Percentiles rank a stretch among this genome's conserved stretches.
These are phyloP conservation scores for Fusarium buxicola DNA, from an alignment of 2,329 filamentous ascomycete genomes.

Conservation along the genomic window DNA sequence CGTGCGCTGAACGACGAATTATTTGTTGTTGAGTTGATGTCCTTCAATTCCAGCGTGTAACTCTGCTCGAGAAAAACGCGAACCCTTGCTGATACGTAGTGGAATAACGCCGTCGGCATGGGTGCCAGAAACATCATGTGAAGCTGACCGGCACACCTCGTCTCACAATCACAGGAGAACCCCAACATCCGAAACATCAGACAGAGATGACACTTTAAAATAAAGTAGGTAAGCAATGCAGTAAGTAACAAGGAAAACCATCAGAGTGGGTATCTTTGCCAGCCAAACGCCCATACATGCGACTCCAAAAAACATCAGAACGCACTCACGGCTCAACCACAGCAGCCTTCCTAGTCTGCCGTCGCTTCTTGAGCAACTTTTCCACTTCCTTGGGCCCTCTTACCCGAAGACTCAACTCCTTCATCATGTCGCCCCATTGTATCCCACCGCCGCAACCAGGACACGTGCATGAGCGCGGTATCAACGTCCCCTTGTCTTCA, in stretches of 20 bases:
- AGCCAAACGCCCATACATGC: slow-evolving; percentile 24
- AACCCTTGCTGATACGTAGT: background rate
- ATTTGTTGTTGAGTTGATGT: too few species aligned
- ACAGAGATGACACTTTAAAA: slow-evolving; percentile 7
- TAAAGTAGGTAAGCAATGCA: background rate
- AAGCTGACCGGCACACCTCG: background rate
- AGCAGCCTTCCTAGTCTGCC: slow-evolving; percentile 45
- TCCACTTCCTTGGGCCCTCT: slow-evolving; percentile 77
- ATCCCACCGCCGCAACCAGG: slow-evolving; percentile 73
- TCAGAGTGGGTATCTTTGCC: slow-evolving; percentile 30
- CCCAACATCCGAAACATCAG: slow-evolving; percentile 2
- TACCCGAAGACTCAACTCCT: slow-evolving; percentile 80
- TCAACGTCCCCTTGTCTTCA: slow-evolving; percentile 57
- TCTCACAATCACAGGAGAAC: background rate
- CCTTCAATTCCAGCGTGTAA: background rate
- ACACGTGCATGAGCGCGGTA: slow-evolving; percentile 78
- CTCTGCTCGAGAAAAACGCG: too few species aligned
- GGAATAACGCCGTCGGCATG: background rate
- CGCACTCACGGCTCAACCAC: slow-evolving; percentile 20
- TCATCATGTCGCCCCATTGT: slow-evolving; percentile 82
- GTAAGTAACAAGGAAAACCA: background rate
- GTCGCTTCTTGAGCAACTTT: slow-evolving; percentile 70
- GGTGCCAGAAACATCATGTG: slow-evolving; percentile 4
- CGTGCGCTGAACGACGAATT: background rate
- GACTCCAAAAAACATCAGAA: background rate